Conservation (phyloP, 2,329 filamentous ascomycete species). For the Botrytis porri region DNA sequence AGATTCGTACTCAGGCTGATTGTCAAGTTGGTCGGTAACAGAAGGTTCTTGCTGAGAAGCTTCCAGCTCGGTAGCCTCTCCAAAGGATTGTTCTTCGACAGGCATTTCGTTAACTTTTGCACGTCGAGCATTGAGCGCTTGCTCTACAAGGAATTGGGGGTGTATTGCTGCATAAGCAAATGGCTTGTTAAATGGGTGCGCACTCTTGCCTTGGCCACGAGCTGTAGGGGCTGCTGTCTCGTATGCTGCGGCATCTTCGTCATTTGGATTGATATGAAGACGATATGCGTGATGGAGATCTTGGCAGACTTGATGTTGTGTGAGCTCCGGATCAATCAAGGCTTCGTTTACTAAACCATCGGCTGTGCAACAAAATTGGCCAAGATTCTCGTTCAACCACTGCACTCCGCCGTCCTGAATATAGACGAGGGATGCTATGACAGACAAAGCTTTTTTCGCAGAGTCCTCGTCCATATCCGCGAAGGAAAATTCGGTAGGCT, state of each 20-base stretch:
- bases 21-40: background rate
- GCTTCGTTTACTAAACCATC: constrained; percentile 8
- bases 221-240: background rate
- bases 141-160: background rate
- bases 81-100: background rate
- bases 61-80: background rate
- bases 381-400: background rate
- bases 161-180: background rate
- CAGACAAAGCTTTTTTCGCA: background rate
- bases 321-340: background rate
- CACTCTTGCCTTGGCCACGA: background rate
- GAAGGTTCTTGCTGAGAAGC: background rate
- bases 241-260: background rate
- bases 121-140: background rate
- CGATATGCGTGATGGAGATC: background rate
- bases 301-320: background rate
- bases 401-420: background rate
- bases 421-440: background rate
- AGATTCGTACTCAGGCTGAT: background rate
- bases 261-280: background rate
- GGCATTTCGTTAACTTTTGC: background rate
- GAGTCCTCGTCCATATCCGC: background rate
- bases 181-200: background rate
- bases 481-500: background rate
- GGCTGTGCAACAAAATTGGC: background rate